A percentile compares a stretch with the other conserved stretches of the same genome.
phyloP scores from a whole-genome alignment of 1,139 yeast genomes.

The Saccharomyces hybrid region DNA sequence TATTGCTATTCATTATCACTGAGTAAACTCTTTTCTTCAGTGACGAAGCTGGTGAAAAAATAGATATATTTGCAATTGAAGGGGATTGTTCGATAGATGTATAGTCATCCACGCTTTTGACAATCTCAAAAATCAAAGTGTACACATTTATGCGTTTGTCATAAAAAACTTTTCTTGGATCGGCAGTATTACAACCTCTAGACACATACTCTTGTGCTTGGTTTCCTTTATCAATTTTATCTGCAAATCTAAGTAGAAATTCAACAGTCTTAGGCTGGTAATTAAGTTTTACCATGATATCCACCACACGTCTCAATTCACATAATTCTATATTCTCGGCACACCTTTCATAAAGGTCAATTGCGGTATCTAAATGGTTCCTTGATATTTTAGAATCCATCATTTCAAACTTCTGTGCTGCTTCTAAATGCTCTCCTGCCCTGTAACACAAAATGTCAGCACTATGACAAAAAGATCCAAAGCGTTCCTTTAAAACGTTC shows the following conservation, averaged over 20 bases:
- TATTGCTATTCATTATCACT: constrained; percentile 68
- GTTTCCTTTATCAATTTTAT: constrained; percentile 55
- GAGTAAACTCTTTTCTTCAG: constrained; percentile 67
- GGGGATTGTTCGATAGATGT: constrained; percentile 32
- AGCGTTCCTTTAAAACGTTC: constrained; percentile 78
- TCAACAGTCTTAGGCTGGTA: constrained; percentile 84
- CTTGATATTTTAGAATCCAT: constrained; percentile 63
- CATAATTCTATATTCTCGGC: constrained; percentile 72
- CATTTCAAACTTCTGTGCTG: constrained; percentile 69
- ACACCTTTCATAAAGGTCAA: constrained; percentile 69
- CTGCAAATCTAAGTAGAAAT: constrained; percentile 70
- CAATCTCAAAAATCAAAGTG: constrained; percentile 62
- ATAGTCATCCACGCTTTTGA: constrained; percentile 62
- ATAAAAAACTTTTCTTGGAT: constrained; percentile 40
- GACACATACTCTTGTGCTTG: constrained; percentile 47
- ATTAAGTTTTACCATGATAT: constrained; percentile 68
- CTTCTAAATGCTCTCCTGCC: constrained; percentile 84
- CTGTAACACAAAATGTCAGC: constrained; percentile 90
- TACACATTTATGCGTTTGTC: constrained; percentile 54
- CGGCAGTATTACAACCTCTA: constrained; percentile 44
- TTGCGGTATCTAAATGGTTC: constrained; percentile 68
- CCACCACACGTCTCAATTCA: constrained; percentile 71
- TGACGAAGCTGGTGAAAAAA: constrained; percentile 35
- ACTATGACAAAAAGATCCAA: constrained; percentile 92
- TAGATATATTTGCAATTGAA: not conserved